Base-by-base conservation (phyloP, 495 filamentous ascomycete species). In the Aspergillus steynii region DNA sequence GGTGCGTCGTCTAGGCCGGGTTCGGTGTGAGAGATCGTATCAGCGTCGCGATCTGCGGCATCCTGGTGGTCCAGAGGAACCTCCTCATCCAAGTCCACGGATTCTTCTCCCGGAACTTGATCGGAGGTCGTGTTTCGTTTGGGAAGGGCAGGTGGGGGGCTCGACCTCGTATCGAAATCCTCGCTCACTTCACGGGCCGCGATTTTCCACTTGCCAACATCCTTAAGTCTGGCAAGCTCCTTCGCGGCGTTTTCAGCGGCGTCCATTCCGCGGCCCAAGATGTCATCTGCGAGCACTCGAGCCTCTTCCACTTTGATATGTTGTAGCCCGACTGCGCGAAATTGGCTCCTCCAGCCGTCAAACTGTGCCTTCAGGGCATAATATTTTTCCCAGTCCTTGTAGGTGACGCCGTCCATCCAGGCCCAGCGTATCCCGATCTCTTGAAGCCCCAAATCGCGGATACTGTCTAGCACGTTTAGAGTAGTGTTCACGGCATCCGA, bases 381-480 rank as follows among this genome's bases (percentile, higher is more conserved):
- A 69, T 97, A 98, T 67, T 90, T 90, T 29, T 85, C 84, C 96
- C 96, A 99, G 70, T 97, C 93, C 67, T 95, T 93, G 80, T 98
- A 96, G 5, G 93, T 93, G 61, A 99, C 85, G 45, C 89, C 89
- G 55, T 97, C 94, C 83, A 91, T 96, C 89, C 91, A 96, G 1
- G 93, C 93, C 93, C 96, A 99, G 60, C 95, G 91, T 85, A 96
- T 93, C 47, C 96, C 96, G 56, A 99, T 91, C 68, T 97, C 94
- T 68, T 97, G 92, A 7, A 99, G 81, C 2, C 93, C 92, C 7
- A 97, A 80, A 63, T 97, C 92, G 26, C 91, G 85, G 58, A 97
- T 92, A 55, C 84, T 82, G 63, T 95, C 90, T 42, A 99, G 82
- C 37, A 96, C 90, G 58, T 85, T 82, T 29, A 98, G 83, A 7